Base-by-base conservation (phyloP, 257 asterid species). In the Solanum commersonii region DNA sequence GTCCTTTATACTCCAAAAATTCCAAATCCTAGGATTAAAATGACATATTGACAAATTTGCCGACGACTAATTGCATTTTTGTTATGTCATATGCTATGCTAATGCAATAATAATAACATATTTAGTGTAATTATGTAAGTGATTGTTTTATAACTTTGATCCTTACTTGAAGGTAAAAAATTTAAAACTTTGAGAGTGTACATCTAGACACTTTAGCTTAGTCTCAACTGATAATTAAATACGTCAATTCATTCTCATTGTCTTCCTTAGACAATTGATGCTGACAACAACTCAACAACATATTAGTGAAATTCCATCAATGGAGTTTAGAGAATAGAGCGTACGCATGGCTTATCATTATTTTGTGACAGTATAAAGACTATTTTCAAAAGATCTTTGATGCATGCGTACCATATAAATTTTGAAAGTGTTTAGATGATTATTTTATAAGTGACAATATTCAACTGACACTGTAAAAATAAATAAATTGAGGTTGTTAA, bases 281-380 rank as follows among this genome's bases (percentile, higher is more conserved):
- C 10, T 52, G n/a, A 52, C 10, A 16, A 16, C 63, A 52, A 52
- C 8, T 16, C 63, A 16, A 52, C 4, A 52, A 18, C 9, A 18
- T 52, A 52, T 18, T 3, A 1, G 10, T 52, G 10, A 1, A 52
- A 52, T 52, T 52, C 3, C n/a, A 52, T 0, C 18, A 1, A 3
- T 52, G 4, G 1, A 52, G 4, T 52, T 5, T 1, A 3, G 22
- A 18, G 9, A 52, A 2, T 18, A 18, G 10, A 52, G 22, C 6
- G 9, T 0, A 52, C 1, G 9, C n/a, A 52, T 49, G 23, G 1
- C 6, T 14, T 49, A 14, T 1, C 8, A 18, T 52, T 52, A 52
- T 52, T 16, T 18, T 52, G 63, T 52, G 3, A 52, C 18, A 0
- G 9, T 0, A 52, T 6, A 52, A 0, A 52, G 1, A 18, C 3